These are phyloP conservation scores for Monotropa hypopitys DNA, from an alignment of 179 eudicot genomes.

Conservation along the genomic window DNA sequence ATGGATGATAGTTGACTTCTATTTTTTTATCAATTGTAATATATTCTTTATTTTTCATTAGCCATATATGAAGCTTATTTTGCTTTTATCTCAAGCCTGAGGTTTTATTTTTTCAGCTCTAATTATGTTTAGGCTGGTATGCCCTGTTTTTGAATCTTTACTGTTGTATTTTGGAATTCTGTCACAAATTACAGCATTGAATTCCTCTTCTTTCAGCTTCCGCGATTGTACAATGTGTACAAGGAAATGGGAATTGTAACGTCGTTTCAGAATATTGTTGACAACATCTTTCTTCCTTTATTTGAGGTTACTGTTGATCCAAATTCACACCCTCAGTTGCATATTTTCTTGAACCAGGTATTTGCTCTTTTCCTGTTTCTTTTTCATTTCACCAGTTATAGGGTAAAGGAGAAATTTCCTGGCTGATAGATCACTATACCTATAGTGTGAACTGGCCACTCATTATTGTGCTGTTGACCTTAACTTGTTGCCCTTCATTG, in stretches of 20 bases:
- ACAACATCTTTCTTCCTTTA: constrained; percentile 91
- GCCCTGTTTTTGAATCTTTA: background rate
- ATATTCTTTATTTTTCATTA: background rate
- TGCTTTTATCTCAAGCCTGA: background rate
- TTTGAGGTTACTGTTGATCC: constrained; percentile 98
- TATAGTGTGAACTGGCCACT: constrained; percentile 1
- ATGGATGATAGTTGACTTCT: background rate
- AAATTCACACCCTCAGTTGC: constrained; percentile 93
- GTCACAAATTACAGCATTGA: background rate
- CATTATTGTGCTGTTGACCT: background rate
- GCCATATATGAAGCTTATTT: background rate
- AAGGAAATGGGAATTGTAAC: constrained; percentile 99
- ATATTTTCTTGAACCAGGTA: constrained; percentile 94
- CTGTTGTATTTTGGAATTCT: background rate
- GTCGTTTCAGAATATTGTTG: constrained; percentile 93
- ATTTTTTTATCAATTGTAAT: background rate
- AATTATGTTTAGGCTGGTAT: background rate
- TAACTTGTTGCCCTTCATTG: background rate
- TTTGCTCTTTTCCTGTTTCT: background rate
- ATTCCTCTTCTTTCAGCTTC: constrained; percentile 48
- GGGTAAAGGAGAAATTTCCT: background rate
- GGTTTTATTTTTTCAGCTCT: background rate
- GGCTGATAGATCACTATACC: background rate
- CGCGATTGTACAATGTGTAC: constrained; percentile 88
- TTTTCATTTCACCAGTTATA: background rate